These are phyloP conservation scores for Saccharomycopsis oosterbeekiorum DNA, from an alignment of 805 yeast genomes.

Conservation along the genomic window DNA sequence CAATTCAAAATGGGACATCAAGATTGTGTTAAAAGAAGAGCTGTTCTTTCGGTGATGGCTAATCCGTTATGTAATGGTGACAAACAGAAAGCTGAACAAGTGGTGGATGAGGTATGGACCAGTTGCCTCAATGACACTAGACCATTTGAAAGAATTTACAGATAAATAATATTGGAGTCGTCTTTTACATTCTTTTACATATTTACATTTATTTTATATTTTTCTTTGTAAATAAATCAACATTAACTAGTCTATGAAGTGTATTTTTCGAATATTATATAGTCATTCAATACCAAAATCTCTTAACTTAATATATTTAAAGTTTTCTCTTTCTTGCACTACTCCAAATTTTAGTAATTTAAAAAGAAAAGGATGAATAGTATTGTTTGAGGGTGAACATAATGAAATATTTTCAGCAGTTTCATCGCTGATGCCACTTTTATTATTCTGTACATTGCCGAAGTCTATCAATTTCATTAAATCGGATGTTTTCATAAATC, in stretches of 20 bases:
- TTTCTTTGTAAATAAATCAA: background rate
- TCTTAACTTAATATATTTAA: constrained; percentile 6
- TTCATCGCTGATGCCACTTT: constrained; percentile 22
- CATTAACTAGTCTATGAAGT: background rate
- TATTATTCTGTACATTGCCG: constrained; percentile 13
- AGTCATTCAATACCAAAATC: constrained; percentile 8
- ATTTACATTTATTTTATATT: background rate
- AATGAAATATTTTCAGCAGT: constrained; percentile 10
- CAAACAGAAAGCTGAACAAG: constrained; percentile 62
- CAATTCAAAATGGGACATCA: constrained; percentile 77
- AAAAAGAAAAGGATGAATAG: constrained; percentile 15
- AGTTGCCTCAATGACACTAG: constrained; percentile 92
- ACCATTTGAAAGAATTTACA: constrained; percentile 88
- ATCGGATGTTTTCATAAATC: constrained; percentile 4
- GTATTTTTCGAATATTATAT: background rate
- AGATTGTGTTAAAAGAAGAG: constrained; percentile 82
- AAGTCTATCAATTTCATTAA: constrained; percentile 19
- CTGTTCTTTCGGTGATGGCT: constrained; percentile 70
- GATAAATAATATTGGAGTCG: constrained; percentile 28
- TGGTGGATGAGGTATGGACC: constrained; percentile 82
- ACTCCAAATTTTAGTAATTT: constrained; percentile 10
- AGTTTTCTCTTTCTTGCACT: constrained; percentile 3
- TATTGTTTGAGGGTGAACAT: background rate
- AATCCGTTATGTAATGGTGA: constrained; percentile 72
- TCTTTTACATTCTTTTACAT: background rate